A percentile compares a stretch with the other conserved stretches of the same genome.
phyloP scores from a whole-genome alignment of 768 basidiomycete genomes.

The Tylopilus rubrobrunneus region DNA sequence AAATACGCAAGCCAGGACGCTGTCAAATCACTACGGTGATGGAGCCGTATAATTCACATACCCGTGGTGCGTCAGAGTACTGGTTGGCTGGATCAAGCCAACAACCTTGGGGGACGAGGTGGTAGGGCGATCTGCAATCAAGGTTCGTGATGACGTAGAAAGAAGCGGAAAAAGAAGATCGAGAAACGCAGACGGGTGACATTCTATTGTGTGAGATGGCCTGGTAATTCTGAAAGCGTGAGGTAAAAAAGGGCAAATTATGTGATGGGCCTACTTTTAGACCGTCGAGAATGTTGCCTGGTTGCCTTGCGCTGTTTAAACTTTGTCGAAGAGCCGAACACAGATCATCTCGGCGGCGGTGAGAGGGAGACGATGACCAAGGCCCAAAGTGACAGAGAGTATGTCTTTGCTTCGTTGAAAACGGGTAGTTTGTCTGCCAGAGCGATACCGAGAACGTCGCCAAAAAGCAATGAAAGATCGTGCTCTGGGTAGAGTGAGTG shows the following conservation, averaged over 20 bases:
- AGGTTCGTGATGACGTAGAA: conserved; percentile 16
- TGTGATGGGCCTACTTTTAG: conserved; percentile 24
- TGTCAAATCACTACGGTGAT: conserved; percentile 11
- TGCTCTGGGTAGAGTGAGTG: conserved; percentile 30
- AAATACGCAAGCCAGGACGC: conserved; percentile 9
- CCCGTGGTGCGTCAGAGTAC: conserved; percentile 67
- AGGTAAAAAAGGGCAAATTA: not conserved
- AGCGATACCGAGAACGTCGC: conserved; percentile 43
- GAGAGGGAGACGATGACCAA: conserved; percentile 50
- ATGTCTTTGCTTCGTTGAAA: conserved; percentile 42
- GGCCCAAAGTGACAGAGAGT: conserved; percentile 46
- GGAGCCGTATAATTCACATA: conserved; percentile 35
- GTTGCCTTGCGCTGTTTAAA: conserved; percentile 28
- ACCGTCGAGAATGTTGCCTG: conserved; percentile 21
- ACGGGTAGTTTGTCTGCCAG: conserved; percentile 32
- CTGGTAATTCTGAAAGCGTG: conserved; percentile 14
- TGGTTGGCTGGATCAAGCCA: conserved; percentile 66
- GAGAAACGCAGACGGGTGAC: conserved; percentile 15
- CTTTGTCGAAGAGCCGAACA: conserved; percentile 33
- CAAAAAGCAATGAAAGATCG: conserved; percentile 43
- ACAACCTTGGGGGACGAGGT: conserved; percentile 43
- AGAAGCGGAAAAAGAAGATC: conserved; percentile 18
- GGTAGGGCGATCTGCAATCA: conserved; percentile 10
- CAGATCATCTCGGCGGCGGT: conserved; percentile 32
- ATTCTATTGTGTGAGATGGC: conserved; percentile 20